phyloP scores from a whole-genome alignment of 1,139 yeast species.

The Candida freyschussii region DNA sequence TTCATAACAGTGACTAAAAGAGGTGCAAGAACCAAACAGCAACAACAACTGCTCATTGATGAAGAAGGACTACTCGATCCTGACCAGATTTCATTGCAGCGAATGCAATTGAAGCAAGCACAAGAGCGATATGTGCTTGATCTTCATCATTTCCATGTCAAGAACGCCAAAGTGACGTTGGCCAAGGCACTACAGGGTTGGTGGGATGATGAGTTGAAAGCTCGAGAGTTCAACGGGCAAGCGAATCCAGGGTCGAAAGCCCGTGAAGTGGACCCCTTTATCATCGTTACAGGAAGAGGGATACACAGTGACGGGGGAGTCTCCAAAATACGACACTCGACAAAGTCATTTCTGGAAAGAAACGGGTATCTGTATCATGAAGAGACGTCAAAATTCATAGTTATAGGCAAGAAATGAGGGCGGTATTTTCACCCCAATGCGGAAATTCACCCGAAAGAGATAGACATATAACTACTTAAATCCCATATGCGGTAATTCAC shows the following conservation, averaged over 20 bases:
- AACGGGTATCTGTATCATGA: slow-evolving; percentile 38
- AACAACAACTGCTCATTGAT: no score
- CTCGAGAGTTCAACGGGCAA: slow-evolving; percentile 37
- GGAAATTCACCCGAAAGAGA: no score
- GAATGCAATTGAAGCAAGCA: slow-evolving; percentile 9
- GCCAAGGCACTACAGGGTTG: slow-evolving; percentile 35
- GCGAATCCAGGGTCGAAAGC: slow-evolving; percentile 23
- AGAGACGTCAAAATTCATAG: slow-evolving; percentile 34
- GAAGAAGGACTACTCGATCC: slow-evolving; percentile 6
- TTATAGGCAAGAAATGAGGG: slow-evolving; percentile 32
- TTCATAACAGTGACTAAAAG: no score
- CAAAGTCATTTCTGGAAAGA: slow-evolving; percentile 31
- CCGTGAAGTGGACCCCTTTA: slow-evolving; percentile 33
- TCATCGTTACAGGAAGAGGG: slow-evolving; percentile 53
- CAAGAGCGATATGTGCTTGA: slow-evolving; percentile 33
- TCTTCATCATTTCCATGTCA: slow-evolving; percentile 42
- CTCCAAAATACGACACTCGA: slow-evolving; percentile 37
- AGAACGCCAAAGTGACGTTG: slow-evolving; percentile 36
- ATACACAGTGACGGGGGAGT: slow-evolving; percentile 49
- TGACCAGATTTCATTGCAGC: slow-evolving; percentile 7
- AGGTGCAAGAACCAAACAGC: no score
- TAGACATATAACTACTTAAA: no score
- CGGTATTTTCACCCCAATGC: no score
- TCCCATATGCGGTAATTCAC: no score
- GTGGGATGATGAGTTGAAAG: slow-evolving; percentile 46